Conservation (phyloP, 805 yeast genomes). For the Ogataea polymorpha region DNA sequence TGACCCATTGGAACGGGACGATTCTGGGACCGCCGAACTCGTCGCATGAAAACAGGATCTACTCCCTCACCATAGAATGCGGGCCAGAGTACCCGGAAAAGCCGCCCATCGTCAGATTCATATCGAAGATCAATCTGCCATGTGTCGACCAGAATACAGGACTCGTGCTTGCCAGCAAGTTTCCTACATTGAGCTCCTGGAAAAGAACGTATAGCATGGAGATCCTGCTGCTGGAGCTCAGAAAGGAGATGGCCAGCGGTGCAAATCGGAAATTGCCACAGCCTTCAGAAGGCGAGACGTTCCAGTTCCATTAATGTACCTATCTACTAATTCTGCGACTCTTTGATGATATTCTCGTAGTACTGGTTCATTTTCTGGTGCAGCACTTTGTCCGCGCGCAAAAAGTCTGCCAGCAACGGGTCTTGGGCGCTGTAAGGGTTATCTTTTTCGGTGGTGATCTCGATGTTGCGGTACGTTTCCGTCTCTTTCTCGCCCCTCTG, state of each 20-base stretch:
- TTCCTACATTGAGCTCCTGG: conserved; percentile 79
- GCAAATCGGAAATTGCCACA: conserved; percentile 82
- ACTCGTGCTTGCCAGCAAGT: conserved; percentile 46
- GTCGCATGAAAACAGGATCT: conserved; percentile 89
- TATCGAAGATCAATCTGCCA: conserved; percentile 84
- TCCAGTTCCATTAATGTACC: conserved; percentile 12
- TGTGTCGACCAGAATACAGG: conserved; percentile 75
- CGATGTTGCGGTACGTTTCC: conserved; percentile 31
- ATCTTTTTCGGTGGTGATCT: conserved; percentile 37
- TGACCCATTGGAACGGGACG: conserved; percentile 98
- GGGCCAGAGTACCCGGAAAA: conserved; percentile 82
- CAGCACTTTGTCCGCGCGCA: conserved; percentile 32
- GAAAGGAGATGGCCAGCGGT: conserved; percentile 86
- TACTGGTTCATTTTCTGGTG: conserved; percentile 28
- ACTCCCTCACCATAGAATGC: conserved; percentile 76
- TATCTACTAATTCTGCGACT: conserved; percentile 2
- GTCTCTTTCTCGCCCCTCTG: conserved; percentile 12
- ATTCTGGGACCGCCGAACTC: conserved; percentile 88
- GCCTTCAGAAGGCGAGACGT: conserved; percentile 83
- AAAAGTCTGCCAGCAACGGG: conserved; percentile 25
- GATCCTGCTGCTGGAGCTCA: conserved; percentile 79
- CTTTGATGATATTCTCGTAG: conserved; percentile 21
- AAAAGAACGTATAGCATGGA: conserved; percentile 90
- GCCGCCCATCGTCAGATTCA: conserved; percentile 81
- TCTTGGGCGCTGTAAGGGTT: conserved; percentile 27